phyloP scores from a whole-genome alignment of 495 filamentous ascomycete genomes.

The Penicillium silybi region DNA sequence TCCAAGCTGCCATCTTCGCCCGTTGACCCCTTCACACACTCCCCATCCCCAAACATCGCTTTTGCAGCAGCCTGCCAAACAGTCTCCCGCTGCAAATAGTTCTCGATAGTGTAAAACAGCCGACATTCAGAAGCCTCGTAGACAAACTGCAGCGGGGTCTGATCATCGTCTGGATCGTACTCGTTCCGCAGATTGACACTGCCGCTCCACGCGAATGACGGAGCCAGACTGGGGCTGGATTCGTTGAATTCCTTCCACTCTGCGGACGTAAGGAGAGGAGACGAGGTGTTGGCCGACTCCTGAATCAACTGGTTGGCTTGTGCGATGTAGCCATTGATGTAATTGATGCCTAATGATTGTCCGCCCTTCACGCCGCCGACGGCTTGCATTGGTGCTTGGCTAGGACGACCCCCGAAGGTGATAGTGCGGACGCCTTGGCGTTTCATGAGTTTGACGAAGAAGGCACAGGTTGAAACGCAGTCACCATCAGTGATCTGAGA shows the following conservation, averaged over 20 bases:
- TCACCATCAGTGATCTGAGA: constrained; percentile 51
- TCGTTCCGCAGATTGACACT: constrained; percentile 26
- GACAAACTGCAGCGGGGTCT: constrained; percentile 34
- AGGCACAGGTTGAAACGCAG: constrained; percentile 61
- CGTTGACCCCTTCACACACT: constrained; percentile 27
- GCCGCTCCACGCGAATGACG: constrained; percentile 22
- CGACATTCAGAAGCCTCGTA: constrained; percentile 39
- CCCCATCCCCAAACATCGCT: constrained; percentile 23
- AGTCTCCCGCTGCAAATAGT: constrained; percentile 22
- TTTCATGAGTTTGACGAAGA: constrained; percentile 55
- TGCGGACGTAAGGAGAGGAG: constrained; percentile 24
- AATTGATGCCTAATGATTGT: constrained; percentile 21
- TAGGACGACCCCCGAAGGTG: constrained; percentile 57
- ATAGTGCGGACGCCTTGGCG: constrained; percentile 56
- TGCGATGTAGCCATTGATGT: constrained; percentile 33
- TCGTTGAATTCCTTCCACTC: constrained; percentile 33
- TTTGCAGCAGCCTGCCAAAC: constrained; percentile 27
- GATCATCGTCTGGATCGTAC: constrained; percentile 25
- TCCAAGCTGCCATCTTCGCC: constrained; percentile 23
- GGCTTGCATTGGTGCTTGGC: constrained; percentile 56
- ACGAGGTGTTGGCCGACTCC: constrained; percentile 17
- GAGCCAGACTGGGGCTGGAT: constrained; percentile 14
- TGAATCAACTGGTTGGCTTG: constrained; percentile 17
- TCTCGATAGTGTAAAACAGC: constrained; percentile 33
- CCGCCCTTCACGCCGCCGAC: constrained; percentile 58